A percentile compares a stretch with the other conserved stretches of the same genome.
Conservation (phyloP, 352 stramenopile genomes). For the Pythium vanterpoolii region DNA sequence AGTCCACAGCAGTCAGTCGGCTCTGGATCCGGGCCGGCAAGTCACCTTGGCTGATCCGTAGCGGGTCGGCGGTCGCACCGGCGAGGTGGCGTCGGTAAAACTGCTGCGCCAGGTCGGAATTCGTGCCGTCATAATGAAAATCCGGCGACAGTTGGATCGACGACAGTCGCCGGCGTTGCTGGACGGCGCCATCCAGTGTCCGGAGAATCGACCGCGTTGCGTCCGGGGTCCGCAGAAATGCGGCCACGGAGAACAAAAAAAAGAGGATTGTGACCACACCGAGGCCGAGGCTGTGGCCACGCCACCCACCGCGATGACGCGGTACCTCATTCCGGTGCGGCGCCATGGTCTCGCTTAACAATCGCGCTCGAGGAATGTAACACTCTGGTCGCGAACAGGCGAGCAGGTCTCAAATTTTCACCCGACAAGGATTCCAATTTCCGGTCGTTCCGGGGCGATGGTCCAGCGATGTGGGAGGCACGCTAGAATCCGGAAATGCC, state of each 20-base stretch:
- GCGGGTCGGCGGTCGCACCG: conserved; percentile 12
- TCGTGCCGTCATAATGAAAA: conserved; percentile 22
- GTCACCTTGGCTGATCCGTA: neutral
- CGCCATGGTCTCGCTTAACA: too few species aligned
- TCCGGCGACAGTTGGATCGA: neutral
- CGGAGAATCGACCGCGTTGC: neutral
- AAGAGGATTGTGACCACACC: neutral
- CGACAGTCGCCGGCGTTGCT: neutral
- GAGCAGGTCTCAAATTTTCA: neutral
- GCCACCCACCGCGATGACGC: neutral
- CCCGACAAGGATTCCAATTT: too few species aligned
- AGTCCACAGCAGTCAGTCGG: neutral
- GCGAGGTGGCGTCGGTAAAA: conserved; percentile 22
- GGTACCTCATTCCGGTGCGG: neutral
- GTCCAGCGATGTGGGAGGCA: neutral
- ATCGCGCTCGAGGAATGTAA: too few species aligned
- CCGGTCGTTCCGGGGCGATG: neutral
- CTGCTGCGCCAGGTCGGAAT: conserved; percentile 29
- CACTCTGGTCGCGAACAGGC: neutral
- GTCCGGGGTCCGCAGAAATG: neutral
- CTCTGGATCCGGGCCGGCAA: conserved; percentile 3
- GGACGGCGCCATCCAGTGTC: neutral
- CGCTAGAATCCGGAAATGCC: neutral
- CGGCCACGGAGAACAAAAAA: neutral
- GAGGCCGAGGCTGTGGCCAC: neutral